phyloP scores from a whole-genome alignment of 495 filamentous ascomycete genomes.

The Annulohypoxylon moriforme region DNA sequence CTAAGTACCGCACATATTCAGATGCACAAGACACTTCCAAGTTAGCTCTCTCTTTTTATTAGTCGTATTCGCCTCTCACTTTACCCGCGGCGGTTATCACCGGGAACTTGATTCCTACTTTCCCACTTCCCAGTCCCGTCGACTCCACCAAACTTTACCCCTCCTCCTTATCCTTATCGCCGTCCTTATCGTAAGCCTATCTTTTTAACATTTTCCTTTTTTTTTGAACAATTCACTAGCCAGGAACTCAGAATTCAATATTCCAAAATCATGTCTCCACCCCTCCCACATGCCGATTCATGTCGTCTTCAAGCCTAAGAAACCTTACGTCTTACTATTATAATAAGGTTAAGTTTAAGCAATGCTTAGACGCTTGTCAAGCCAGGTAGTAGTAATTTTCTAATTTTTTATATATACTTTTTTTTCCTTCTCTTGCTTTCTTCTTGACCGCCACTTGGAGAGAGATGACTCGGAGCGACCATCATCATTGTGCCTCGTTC shows the following conservation, averaged over 20 bases:
- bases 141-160: background rate
- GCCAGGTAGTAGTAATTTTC: conserved; percentile 18
- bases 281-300: conserved; percentile 26
- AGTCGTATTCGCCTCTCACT: conserved; percentile 11
- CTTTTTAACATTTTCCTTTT: background rate
- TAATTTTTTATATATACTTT: background rate
- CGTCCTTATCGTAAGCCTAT: background rate
- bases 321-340: conserved; percentile 24
- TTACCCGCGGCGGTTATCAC: conserved; percentile 34
- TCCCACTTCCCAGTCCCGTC: background rate
- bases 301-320: conserved; percentile 8
- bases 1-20: conserved; percentile 5
- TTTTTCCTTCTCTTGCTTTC: background rate
- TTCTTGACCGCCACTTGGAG: conserved; percentile 37
- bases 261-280: conserved; percentile 14
- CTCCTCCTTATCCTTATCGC: conserved; percentile 20
- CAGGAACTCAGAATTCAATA: conserved; percentile 19
- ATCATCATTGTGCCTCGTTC: conserved; percentile 30
- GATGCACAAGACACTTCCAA: no score
- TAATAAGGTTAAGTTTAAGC: conserved; percentile 6
- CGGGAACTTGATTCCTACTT: conserved; percentile 14
- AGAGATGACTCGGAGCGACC: conserved; percentile 32
- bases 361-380: conserved; percentile 5
- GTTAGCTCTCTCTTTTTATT: background rate
- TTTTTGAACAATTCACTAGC: conserved; percentile 12